Percentiles rank a stretch among this genome's conserved stretches.
Conservation (phyloP, 2,329 filamentous ascomycete genomes). For the Colletotrichum trifolii region DNA sequence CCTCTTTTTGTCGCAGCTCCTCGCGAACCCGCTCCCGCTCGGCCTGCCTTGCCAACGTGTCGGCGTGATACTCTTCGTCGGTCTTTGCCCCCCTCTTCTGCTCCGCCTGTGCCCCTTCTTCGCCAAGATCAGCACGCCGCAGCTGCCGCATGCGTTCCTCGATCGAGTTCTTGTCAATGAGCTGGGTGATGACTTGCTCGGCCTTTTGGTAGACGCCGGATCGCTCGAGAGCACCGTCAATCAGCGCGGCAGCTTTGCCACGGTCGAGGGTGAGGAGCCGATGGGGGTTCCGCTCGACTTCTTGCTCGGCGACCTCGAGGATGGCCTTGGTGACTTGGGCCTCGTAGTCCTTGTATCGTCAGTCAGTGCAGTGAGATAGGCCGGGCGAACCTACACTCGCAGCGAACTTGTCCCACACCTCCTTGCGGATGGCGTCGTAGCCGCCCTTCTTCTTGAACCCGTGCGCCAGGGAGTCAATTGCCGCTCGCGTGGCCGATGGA, state of each 20-base stretch:
- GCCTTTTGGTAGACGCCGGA: constrained; percentile 80
- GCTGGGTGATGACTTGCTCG: constrained; percentile 69
- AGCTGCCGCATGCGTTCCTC: constrained; percentile 77
- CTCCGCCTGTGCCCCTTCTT: constrained; percentile 75
- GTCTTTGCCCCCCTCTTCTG: constrained; percentile 74
- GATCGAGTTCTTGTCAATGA: constrained; percentile 76
- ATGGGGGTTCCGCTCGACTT: constrained; percentile 79
- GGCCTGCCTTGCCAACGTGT: constrained; percentile 69
- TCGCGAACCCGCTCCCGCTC: constrained; percentile 72
- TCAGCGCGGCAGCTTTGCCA: constrained; percentile 77
- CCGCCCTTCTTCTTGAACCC: constrained; percentile 89
- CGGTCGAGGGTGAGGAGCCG: constrained; percentile 79
- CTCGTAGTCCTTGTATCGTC: constrained; percentile 71
- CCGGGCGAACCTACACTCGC: constrained; percentile 65
- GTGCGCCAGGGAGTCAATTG: constrained; percentile 81
- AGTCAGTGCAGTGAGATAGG: background rate
- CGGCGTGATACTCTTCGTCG: constrained; percentile 78
- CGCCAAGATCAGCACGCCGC: constrained; percentile 74
- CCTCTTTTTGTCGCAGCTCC: constrained; percentile 68
- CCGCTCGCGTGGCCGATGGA: constrained; percentile 76
- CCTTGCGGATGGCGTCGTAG: constrained; percentile 81
- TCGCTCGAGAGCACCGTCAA: constrained; percentile 82
- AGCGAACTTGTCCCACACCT: constrained; percentile 80
- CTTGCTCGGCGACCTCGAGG: constrained; percentile 75
- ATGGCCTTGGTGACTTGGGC: constrained; percentile 73